Evolutionary conservation across 306 rosid genomes (phyloP).

Genomic region (barrel medic (Medicago truncatula)): DNA sequence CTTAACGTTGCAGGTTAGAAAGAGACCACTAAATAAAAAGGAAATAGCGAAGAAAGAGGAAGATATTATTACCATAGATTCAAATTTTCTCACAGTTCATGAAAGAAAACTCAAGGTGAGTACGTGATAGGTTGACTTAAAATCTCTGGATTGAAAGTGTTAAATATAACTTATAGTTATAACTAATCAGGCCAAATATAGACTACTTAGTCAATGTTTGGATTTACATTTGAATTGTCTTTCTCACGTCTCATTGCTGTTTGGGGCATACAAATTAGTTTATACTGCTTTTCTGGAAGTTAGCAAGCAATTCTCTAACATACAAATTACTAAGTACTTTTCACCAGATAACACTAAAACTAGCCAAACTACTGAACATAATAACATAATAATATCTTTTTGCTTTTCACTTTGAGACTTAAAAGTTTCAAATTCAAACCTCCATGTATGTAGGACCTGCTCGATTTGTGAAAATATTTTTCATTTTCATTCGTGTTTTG

Average conservation of each 20-base stretch:
- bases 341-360: constrained; percentile 1
- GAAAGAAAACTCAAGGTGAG: constrained; percentile 87
- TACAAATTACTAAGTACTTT: constrained; percentile 14
- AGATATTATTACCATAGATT: constrained; percentile 69
- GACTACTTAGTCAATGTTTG: neutral
- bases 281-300: constrained; percentile 32
- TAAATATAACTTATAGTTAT: neutral
- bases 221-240: neutral
- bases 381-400: neutral
- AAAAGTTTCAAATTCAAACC: neutral
- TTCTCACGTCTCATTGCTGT: neutral
- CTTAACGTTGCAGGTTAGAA: constrained; percentile 67
- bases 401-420: constrained; percentile 23
- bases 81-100: constrained; percentile 79
- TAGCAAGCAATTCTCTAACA: constrained; percentile 17
- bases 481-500: neutral
- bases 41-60: constrained; percentile 82
- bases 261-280: neutral
- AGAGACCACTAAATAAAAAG: constrained; percentile 81
- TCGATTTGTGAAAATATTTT: constrained; percentile 10
- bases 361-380: constrained; percentile 17
- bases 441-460: constrained; percentile 3
- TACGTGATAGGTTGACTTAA: constrained; percentile 15
- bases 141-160: constrained; percentile 25
- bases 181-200: no score